Evolutionary conservation across 2,329 filamentous ascomycete species (phyloP).

Genomic region (Penicillium rolfsii): DNA sequence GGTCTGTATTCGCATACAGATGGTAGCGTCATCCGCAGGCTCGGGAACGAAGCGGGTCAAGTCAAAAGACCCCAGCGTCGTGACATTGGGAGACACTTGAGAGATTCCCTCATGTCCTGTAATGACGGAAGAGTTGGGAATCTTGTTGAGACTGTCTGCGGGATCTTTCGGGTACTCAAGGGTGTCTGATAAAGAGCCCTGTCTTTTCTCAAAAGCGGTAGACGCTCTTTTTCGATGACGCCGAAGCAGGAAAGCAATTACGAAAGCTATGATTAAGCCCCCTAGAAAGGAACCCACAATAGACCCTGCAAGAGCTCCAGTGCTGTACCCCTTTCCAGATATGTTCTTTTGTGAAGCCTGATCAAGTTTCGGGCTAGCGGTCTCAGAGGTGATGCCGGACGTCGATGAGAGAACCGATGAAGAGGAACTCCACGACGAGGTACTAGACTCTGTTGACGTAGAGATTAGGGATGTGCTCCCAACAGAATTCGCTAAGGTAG

Average conservation of each 20-base stretch:
- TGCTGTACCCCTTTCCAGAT: slow-evolving; percentile 12
- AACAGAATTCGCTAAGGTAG: background rate
- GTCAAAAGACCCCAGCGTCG: background rate
- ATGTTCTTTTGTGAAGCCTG: background rate
- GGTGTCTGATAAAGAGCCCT: too few species aligned
- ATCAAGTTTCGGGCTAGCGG: background rate
- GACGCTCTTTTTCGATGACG: slow-evolving; percentile 17
- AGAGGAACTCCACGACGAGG: background rate
- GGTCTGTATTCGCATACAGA: slow-evolving; percentile 31
- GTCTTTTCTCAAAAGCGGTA: background rate
- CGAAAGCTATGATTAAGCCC: slow-evolving; percentile 25
- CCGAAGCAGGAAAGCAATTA: slow-evolving; percentile 27
- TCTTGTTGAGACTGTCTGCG: background rate
- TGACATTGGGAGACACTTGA: background rate
- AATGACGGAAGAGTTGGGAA: background rate
- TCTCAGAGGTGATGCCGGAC: background rate
- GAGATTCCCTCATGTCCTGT: background rate
- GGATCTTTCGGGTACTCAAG: background rate
- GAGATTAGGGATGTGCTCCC: background rate
- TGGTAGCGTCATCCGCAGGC: slow-evolving; percentile 36
- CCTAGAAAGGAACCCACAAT: slow-evolving; percentile 32
- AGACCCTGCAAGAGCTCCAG: slow-evolving; percentile 30
- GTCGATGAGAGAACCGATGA: background rate
- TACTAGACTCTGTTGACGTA: background rate
- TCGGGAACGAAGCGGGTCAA: slow-evolving; percentile 29